Percentiles rank a stretch among this genome's conserved stretches.
phyloP scores from a whole-genome alignment of 1,284 basidiomycete species.

The Moesziomyces sp. region DNA sequence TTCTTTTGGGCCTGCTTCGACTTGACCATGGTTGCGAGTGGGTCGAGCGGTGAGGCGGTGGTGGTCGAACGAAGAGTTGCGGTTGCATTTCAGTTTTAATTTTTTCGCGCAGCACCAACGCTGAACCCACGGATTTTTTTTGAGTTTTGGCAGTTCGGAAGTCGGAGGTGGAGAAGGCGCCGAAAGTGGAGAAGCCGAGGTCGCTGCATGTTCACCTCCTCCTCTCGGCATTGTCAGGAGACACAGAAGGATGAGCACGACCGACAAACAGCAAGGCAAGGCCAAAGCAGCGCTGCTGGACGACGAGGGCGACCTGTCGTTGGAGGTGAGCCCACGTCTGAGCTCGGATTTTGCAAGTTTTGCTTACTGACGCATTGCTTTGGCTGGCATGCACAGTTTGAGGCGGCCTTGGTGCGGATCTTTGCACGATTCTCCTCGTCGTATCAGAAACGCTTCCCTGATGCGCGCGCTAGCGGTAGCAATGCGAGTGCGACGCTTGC shows the following conservation, averaged over 20 bases:
- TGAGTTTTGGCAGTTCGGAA: slow-evolving; percentile 18
- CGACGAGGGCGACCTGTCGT: slow-evolving; percentile 42
- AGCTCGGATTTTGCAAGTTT: too few species aligned
- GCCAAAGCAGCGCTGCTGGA: slow-evolving; percentile 32
- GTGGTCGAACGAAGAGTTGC: background rate
- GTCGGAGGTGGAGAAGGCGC: slow-evolving; percentile 35
- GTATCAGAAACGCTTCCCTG: slow-evolving; percentile 15
- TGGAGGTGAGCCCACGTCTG: slow-evolving; percentile 14
- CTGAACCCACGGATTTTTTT: background rate
- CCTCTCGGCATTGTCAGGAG: background rate
- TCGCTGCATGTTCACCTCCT: too few species aligned
- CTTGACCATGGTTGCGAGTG: slow-evolving; percentile 24
- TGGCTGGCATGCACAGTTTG: slow-evolving; percentile 17
- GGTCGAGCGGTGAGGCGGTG: background rate
- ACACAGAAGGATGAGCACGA: slow-evolving; percentile 8
- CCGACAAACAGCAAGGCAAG: background rate
- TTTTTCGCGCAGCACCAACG: slow-evolving; percentile 2
- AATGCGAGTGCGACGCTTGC: slow-evolving; percentile 6
- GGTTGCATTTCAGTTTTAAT: background rate
- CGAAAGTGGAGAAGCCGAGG: slow-evolving; percentile 1
- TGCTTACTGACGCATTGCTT: background rate
- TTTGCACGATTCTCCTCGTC: slow-evolving; percentile 46
- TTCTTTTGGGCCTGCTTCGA: background rate
- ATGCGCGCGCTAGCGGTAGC: slow-evolving; percentile 9
- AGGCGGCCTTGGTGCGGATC: slow-evolving; percentile 27